These are phyloP conservation scores for Stemphylium beticola DNA, from an alignment of 2,329 filamentous ascomycete species.

Conservation along the genomic window DNA sequence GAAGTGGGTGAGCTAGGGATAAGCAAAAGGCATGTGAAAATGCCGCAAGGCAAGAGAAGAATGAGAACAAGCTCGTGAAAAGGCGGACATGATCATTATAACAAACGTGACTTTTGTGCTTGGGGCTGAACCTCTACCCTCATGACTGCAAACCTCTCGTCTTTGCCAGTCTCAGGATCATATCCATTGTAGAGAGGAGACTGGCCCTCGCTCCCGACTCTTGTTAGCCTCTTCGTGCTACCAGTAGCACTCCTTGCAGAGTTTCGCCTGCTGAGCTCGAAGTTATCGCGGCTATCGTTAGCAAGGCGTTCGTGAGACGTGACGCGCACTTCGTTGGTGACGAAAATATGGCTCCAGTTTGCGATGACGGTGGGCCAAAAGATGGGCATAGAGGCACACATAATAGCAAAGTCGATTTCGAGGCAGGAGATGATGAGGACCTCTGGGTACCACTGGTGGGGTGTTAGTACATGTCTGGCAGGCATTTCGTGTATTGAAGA, in stretches of 20 bases:
- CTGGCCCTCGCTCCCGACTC: slow-evolving; percentile 10
- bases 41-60: too few relatives aligned
- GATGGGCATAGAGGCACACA: slow-evolving; percentile 46
- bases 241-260: slow-evolving; percentile 26
- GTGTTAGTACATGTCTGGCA: too few relatives aligned
- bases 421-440: slow-evolving; percentile 40
- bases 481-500: too few relatives aligned
- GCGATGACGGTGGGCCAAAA: slow-evolving; percentile 44
- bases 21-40: too few relatives aligned
- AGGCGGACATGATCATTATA: not conserved
- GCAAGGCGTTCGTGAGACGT: slow-evolving; percentile 29
- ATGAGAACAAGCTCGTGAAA: too few relatives aligned
- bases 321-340: slow-evolving; percentile 44
- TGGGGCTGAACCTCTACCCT: slow-evolving; percentile 14
- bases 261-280: slow-evolving; percentile 26
- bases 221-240: slow-evolving; percentile 32
- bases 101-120: not conserved
- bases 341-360: slow-evolving; percentile 41
- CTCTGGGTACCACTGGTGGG: slow-evolving; percentile 31
- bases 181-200: slow-evolving; percentile 19
- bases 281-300: slow-evolving; percentile 13
- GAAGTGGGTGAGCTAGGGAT: too few relatives aligned
- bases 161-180: slow-evolving; percentile 12
- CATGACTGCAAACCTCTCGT: slow-evolving; percentile 1
- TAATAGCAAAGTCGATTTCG: slow-evolving; percentile 46